Percentiles rank a stretch among this genome's conserved stretches.
Conservation (phyloP, 1,284 basidiomycete genomes). For the Vanrija humicola region DNA sequence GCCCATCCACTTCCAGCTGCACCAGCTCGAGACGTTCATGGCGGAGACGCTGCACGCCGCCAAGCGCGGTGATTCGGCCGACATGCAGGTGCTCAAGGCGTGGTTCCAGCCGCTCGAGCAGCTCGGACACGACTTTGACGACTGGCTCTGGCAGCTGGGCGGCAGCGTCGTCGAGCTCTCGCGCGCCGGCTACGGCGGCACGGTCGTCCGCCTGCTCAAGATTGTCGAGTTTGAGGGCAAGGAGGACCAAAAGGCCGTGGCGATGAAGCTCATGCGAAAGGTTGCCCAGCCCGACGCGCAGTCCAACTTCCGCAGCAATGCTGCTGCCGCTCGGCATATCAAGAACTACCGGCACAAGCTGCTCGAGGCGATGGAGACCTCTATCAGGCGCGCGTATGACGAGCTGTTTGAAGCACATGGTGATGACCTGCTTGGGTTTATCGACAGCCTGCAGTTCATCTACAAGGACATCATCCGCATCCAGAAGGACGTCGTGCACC, state of each 20-base stretch:
- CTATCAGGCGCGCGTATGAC: conserved; percentile 71
- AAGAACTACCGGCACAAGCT: conserved; percentile 96
- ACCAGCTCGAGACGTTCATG: conserved; percentile 84
- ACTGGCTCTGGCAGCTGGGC: conserved; percentile 75
- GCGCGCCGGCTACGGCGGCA: conserved; percentile 71
- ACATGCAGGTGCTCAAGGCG: conserved; percentile 62
- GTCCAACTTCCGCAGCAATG: conserved; percentile 80
- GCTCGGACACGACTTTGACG: conserved; percentile 78
- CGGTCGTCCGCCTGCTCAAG: conserved; percentile 87
- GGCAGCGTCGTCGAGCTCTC: conserved; percentile 74
- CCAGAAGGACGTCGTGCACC: conserved; percentile 77
- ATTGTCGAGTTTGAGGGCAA: conserved; percentile 89
- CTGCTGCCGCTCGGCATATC: conserved; percentile 89
- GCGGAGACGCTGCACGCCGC: conserved; percentile 91
- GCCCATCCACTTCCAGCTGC: conserved; percentile 82
- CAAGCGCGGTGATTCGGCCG: conserved; percentile 63
- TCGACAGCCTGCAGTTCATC: conserved; percentile 78
- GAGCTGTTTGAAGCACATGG: conserved; percentile 63
- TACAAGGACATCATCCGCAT: conserved; percentile 92
- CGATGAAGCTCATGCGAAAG: conserved; percentile 89
- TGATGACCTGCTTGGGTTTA: conserved; percentile 65
- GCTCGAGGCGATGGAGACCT: conserved; percentile 71
- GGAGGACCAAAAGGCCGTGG: conserved; percentile 93
- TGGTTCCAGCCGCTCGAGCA: conserved; percentile 87
- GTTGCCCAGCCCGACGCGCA: conserved; percentile 82